Evolutionary conservation across 208 protist genomes (phyloP).

Genomic region (Herpetomonas tarakana): DNA sequence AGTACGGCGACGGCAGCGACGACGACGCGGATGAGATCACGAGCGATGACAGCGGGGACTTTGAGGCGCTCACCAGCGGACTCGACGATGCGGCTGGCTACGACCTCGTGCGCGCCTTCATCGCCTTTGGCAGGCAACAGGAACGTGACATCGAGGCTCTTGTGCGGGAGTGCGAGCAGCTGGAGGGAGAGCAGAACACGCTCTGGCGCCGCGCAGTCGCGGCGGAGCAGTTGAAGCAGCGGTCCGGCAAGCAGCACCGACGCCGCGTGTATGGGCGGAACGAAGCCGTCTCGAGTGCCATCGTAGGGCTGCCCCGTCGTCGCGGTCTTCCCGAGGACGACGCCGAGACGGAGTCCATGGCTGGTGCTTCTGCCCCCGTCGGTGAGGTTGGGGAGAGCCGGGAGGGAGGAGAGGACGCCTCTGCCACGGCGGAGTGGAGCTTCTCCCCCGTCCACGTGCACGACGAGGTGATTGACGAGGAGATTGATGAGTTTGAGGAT

Average conservation of each 20-base stretch:
- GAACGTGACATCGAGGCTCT: constrained; percentile 17
- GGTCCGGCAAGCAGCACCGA: neutral
- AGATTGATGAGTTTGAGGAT: constrained; percentile 61
- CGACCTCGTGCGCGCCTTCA: constrained; percentile 24
- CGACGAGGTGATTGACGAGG: constrained; percentile 23
- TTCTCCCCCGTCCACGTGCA: constrained; percentile 13
- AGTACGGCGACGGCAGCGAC: neutral
- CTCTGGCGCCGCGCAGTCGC: constrained; percentile 15
- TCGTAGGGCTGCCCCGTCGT: too few relatives aligned
- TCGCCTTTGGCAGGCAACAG: constrained; percentile 32
- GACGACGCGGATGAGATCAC: constrained; percentile 21
- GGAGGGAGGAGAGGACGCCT: constrained; percentile 15
- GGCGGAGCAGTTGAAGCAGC: neutral
- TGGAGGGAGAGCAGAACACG: constrained; percentile 22
- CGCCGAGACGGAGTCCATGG: too few relatives aligned
- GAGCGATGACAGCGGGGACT: constrained; percentile 41
- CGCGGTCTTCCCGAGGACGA: too few relatives aligned
- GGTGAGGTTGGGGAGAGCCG: constrained; percentile 4
- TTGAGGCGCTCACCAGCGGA: constrained; percentile 20
- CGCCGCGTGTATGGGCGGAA: too few relatives aligned
- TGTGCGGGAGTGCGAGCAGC: constrained; percentile 18
- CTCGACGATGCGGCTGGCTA: constrained; percentile 19
- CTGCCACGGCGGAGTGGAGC: constrained; percentile 2
- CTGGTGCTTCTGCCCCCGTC: too few relatives aligned
- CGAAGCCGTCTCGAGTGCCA: too few relatives aligned